Evolutionary conservation across 2,329 filamentous ascomycete species (phyloP).

Genomic region (Apiospora sp.): DNA sequence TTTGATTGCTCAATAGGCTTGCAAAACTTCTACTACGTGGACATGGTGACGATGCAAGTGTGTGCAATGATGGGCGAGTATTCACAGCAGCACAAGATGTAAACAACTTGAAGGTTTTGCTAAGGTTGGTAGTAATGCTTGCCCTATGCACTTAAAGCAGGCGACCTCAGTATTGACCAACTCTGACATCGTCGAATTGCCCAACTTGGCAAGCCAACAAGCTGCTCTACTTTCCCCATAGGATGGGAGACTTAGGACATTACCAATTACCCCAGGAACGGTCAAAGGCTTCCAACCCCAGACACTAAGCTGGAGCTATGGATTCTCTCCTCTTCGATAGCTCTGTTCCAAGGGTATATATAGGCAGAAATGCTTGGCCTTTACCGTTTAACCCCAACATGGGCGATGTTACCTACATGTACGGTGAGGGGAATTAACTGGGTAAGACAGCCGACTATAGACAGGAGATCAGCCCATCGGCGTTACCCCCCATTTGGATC

Average conservation of each 20-base stretch:
- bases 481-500: conserved; percentile 1
- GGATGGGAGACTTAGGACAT: neutral
- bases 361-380: neutral
- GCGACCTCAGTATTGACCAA: neutral
- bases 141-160: neutral
- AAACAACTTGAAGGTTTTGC: neutral
- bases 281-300: neutral
- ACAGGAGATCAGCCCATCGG: neutral
- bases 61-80: neutral
- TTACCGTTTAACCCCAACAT: neutral
- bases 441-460: neutral
- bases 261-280: neutral
- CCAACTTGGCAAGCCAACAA: neutral
- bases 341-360: neutral
- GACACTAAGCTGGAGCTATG: neutral
- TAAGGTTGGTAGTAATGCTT: neutral
- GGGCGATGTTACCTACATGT: neutral
- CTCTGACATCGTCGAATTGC: neutral
- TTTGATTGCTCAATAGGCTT: neutral
- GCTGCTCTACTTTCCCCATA: neutral
- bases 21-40: neutral
- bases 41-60: neutral
- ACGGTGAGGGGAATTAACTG: conserved; percentile 8
- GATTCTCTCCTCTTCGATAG: neutral
- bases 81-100: neutral